Conservation (phyloP, 2,329 filamentous ascomycete species). For the Pseudohalonectria lignicola region DNA sequence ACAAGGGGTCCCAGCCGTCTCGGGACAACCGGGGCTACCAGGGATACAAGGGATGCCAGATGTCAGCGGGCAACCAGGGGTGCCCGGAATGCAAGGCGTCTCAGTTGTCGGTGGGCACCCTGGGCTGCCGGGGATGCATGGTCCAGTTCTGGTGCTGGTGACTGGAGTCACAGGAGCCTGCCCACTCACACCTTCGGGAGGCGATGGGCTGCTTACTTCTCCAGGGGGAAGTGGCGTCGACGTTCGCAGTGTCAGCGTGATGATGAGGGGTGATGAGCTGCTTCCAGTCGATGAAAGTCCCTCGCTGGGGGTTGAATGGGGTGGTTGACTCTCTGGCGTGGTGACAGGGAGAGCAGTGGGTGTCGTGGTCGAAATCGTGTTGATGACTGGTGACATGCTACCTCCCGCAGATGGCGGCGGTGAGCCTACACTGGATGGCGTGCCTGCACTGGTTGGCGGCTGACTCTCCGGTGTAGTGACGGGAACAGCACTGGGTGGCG, state of each 20-base stretch:
- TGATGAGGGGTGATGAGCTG: not conserved
- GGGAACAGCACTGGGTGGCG: no score
- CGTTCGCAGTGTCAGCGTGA: not conserved
- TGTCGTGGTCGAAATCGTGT: not conserved
- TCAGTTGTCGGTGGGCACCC: not conserved
- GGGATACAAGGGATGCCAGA: no score
- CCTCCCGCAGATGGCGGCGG: not conserved
- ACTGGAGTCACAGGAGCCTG: not conserved
- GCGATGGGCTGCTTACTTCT: not conserved
- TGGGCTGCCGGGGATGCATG: not conserved
- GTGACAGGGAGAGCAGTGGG: not conserved
- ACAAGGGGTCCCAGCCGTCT: not conserved
- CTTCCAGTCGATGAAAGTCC: no score
- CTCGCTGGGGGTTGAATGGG: no score
- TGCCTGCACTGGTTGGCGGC: no score
- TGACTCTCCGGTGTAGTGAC: no score
- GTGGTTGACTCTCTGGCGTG: not conserved
- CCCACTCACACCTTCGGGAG: not conserved
- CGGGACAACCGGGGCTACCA: not conserved
- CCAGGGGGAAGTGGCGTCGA: no score
- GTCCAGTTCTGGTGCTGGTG: no score
- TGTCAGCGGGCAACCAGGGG: not conserved
- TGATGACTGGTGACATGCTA: not conserved
- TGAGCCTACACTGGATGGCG: no score
- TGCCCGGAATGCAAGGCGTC: no score